phyloP scores from a whole-genome alignment of 805 yeast species.

The Wickerhamomyces bovis region DNA sequence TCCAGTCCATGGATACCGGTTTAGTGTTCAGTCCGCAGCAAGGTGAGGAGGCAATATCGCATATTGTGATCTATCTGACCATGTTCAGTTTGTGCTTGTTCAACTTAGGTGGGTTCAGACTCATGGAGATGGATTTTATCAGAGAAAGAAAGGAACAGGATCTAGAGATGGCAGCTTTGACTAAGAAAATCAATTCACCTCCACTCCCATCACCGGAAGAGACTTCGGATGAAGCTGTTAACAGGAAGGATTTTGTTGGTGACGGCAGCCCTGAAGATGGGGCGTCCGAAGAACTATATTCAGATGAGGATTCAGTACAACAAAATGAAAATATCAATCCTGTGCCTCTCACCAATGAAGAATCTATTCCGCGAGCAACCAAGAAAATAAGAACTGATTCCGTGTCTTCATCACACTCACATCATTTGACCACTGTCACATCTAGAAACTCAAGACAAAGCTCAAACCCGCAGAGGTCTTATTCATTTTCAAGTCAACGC shows the following conservation, averaged over 20 bases:
- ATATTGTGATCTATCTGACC: constrained; percentile 66
- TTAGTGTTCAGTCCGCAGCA: constrained; percentile 46
- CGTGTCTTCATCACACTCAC: not conserved
- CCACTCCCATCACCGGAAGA: not conserved
- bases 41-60: constrained; percentile 71
- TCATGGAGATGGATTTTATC: constrained; percentile 64
- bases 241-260: not conserved
- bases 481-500: not conserved
- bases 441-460: not conserved
- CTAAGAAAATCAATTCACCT: not conserved
- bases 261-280: not conserved
- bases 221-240: not conserved
- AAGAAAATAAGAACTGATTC: not conserved
- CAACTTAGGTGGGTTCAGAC: constrained; percentile 64
- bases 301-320: not conserved
- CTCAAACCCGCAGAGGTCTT: not conserved
- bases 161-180: constrained; percentile 5
- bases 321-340: not conserved
- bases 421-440: not conserved
- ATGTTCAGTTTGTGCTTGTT: constrained; percentile 62
- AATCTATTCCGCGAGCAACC: not conserved
- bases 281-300: not conserved
- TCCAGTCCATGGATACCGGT: constrained; percentile 64
- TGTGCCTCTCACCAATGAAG: not conserved
- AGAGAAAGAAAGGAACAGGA: constrained; percentile 19